Evolutionary conservation across 2,329 filamentous ascomycete species (phyloP), one percentile per base, ranked within the genome.

Genomic region (Chaetomium sp.): DNA sequence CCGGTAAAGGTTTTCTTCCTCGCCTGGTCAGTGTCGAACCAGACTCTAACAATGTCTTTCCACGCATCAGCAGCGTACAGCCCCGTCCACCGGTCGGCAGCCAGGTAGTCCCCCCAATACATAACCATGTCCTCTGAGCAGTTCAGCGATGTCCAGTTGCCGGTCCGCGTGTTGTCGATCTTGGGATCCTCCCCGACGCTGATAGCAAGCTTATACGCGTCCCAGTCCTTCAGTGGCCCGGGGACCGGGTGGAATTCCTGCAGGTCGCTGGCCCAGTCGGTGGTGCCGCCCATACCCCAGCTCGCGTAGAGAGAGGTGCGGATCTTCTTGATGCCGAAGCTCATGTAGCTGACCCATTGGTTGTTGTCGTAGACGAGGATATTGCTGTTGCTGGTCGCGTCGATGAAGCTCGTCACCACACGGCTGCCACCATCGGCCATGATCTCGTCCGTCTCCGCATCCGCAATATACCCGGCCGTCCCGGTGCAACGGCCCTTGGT

Each of bases 41-140:
- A 70, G 2, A 61, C 60, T 8, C 35, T 43, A 7, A 67, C 54
- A 4, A 63, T 59, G 41, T 70, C 65, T 0, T 5, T 8, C 69
- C 67, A 69, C 4, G 69, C 67, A 19, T 52, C 58, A 8, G 60
- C 53, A 1, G 60, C 51, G 44, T 65, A 55, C 36, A 70, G 10
- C 10, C 6, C 48, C 3, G 59, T 54, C 68, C 67, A 70, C 33
- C 64, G 67, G 34, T 64, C 40, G 2, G 53, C 27, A 2, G 63
- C 44, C 1, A 52, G 47, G n/a, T 51, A 48, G 27, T 55, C 40
- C 5, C 47, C 7, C 2, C 41, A 34, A 32, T 55, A 9, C n/a
- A 45, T 54, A 8, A 59, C 56, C 7, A 49, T 45, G 3, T 37
- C 34, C 14, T 60, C 43, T 3, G 19, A 52, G 62, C 67, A 69